Evolutionary conservation across 2,329 filamentous ascomycete species (phyloP), one percentile per base, ranked within the genome.

Genomic region (Colletotrichum sp.): DNA sequence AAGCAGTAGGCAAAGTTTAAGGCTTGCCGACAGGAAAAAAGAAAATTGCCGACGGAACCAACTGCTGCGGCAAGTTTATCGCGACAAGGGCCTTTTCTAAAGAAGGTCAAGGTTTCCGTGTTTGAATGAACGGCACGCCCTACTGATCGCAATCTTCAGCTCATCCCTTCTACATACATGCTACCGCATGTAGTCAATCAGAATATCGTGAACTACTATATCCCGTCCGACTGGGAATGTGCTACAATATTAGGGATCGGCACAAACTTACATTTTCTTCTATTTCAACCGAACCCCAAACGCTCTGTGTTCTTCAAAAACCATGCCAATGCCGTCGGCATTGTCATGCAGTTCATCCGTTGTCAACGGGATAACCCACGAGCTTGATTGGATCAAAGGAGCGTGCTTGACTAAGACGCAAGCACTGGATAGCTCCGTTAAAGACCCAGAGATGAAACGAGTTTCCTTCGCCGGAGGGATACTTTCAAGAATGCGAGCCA

Each of bases 241-340:
- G 44, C 10, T 52, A 8, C 44, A 22, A 10, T 52, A 8, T 8
- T 22, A 13, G 10, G n/a, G 44, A 5, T 52, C n/a, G 10, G 44
- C 44, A 13, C 5, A 48, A 52, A 22, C 12, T 52, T 13, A 52
- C 44, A 52, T 52, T 52, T 52, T 52, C n/a, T 24, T 52, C 44
- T 24, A 22, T 22, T 52, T 52, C 44, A 8, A 52, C 44, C n/a
- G 44, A 52, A 52, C n/a, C 44, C 10, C n/a, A 22, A 52, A 8
- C 6, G 0, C n/a, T 22, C 0, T 3, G 0, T 13, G 13, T 13
- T 52, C 2, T 22, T 2, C 44, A 1, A 0, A 52, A 22, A 22
- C n/a, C n/a, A 52, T 52, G 10, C 13, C 6, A 6, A 22, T 52
- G 6, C 44, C 44, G 2, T n/a, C n/a, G 44, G n/a, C 10, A 13